Conservation (phyloP, 352 stramenopile genomes). For the Phytophthora sojae region DNA sequence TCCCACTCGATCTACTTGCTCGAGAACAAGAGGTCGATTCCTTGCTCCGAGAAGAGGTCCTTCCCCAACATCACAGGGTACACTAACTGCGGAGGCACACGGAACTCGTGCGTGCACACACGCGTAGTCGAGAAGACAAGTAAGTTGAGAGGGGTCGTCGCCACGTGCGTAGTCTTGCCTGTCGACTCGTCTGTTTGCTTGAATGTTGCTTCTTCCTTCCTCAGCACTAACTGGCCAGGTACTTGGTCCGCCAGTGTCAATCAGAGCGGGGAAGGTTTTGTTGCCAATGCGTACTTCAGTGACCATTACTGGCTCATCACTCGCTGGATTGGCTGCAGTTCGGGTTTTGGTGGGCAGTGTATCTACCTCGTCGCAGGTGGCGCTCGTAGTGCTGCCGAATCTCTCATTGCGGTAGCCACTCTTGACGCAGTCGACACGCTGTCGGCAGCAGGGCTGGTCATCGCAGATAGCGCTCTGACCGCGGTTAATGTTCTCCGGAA, state of each 20-base stretch:
- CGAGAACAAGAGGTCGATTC: constrained; percentile 8
- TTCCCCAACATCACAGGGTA: constrained; percentile 14
- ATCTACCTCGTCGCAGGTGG: background rate
- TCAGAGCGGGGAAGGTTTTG: background rate
- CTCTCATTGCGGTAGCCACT: background rate
- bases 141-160: background rate
- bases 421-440: no score
- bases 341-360: background rate
- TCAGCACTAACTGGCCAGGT: background rate
- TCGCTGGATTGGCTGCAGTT: background rate
- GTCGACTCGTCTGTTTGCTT: constrained; percentile 1
- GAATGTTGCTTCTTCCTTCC: background rate
- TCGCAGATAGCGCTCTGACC: no score
- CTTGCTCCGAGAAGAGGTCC: constrained; percentile 7
- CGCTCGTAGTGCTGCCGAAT: background rate
- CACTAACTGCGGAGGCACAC: background rate
- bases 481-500: background rate
- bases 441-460: no score
- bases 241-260: constrained; percentile 9
- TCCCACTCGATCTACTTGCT: constrained; percentile 1
- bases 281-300: constrained; percentile 2
- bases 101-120: constrained; percentile 8
- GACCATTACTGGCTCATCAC: background rate
- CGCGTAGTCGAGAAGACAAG: background rate
- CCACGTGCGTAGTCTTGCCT: constrained; percentile 1